Evolutionary conservation across 495 filamentous ascomycete genomes (phyloP), one percentile per base, ranked within the genome.

Genomic region (Penicillium goetzii): DNA sequence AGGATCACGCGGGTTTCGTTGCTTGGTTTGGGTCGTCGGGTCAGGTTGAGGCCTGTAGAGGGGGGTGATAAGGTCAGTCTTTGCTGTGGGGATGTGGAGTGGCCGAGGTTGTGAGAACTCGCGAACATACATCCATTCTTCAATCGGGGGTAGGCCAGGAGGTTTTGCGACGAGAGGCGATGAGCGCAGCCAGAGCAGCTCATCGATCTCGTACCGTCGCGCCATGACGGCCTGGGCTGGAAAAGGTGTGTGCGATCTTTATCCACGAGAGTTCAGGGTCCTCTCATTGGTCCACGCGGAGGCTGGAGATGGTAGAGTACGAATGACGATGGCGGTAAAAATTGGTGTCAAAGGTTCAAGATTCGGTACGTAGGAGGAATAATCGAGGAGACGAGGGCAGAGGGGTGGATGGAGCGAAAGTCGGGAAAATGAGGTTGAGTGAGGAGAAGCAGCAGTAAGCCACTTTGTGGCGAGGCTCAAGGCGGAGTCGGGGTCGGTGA

Each of bases 91-190:
- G 58, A 58, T 70, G 64, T 59, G 63, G 68, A 54, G 59, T 40
- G 51, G 19, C 32, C 19, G 21, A 28, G 54, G 53, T 45, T 0
- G 32, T 52, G 30, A 4, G 51, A 40, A 59, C 62, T 47, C 41
- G 36, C 38, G 53, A 60, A 62, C 59, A 54, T 76, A 69, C 92
- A 98, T 97, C 95, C 95, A 99, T 83, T 98, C 93, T 80, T 96
- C 93, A 60, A 90, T 86, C 26, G 93, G 89, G 28, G 95, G 95
- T 45, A 99, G 84, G 55, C 82, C 83, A 52, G 86, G 75, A 36
- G 95, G 95, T 70, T 94, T 97, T 60, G 84, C 77, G 68, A 92
- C 92, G 67, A 97, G 84, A 53, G 93, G 93, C 58, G 95, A 99
- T 49, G 88, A 76, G 73, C 88, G 87, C 65, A 99, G 83, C 72